Evolutionary conservation across 148 eudicot species (phyloP).

Genomic region (Heliosperma pusillum): DNA sequence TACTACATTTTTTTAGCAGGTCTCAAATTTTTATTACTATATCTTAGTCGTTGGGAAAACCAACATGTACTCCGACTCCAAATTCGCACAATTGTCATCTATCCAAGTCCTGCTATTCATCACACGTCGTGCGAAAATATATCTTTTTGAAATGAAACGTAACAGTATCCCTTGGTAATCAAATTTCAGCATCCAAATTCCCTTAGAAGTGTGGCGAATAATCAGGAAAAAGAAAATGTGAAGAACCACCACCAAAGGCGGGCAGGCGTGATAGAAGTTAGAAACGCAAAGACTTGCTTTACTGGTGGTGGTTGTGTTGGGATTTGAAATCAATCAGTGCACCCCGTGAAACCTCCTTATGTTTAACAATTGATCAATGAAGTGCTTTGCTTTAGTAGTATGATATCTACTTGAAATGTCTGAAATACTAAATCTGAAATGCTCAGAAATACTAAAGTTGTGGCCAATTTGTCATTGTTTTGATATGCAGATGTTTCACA

Average conservation of each 20-base stretch:
- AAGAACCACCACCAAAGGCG: too few relatives aligned
- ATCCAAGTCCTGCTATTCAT: too few relatives aligned
- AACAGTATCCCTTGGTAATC: too few relatives aligned
- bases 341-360: not conserved
- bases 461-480: not conserved
- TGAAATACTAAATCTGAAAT: not conserved
- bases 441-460: not conserved
- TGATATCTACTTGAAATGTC: not conserved
- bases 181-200: too few relatives aligned
- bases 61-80: too few relatives aligned
- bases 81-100: too few relatives aligned
- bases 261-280: too few relatives aligned
- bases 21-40: too few relatives aligned
- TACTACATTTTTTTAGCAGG: too few relatives aligned
- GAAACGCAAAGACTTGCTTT: not conserved
- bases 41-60: too few relatives aligned
- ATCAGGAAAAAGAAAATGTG: not conserved
- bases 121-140: too few relatives aligned
- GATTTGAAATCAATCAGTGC: not conserved
- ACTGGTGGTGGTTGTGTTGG: not conserved
- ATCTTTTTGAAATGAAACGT: too few relatives aligned
- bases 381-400: not conserved
- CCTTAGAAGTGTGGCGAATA: not conserved
- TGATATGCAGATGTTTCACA: constrained; percentile 61
- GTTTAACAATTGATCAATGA: not conserved